Evolutionary conservation across 345 rosid genomes (phyloP).

Genomic region (Citrus hindsii): DNA sequence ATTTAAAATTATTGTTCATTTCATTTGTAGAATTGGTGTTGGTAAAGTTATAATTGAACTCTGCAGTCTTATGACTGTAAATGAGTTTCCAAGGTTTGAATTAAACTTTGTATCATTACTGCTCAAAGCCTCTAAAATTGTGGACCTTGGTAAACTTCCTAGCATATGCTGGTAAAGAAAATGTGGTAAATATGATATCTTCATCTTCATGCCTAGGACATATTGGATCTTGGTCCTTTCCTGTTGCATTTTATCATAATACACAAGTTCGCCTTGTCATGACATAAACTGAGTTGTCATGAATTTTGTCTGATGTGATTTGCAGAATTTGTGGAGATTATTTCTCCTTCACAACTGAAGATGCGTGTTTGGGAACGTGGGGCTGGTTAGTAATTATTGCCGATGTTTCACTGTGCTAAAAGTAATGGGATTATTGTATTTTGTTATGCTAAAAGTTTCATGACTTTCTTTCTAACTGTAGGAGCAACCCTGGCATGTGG

Average conservation of each 20-base stretch:
- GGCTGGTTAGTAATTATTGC: constrained; percentile 53
- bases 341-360: constrained; percentile 77
- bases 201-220: neutral
- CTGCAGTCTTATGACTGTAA: neutral
- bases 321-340: constrained; percentile 93
- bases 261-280: neutral
- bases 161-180: neutral
- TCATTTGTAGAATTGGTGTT: neutral
- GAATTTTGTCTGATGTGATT: neutral
- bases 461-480: constrained; percentile 15
- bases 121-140: too few relatives aligned
- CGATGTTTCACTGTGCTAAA: neutral
- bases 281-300: neutral
- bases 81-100: neutral
- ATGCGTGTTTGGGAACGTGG: constrained; percentile 99
- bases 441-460: neutral
- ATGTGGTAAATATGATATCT: neutral
- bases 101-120: neutral
- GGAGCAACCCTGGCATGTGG: constrained; percentile 98
- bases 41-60: neutral
- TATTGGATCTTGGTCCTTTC: neutral
- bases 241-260: neutral
- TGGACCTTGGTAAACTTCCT: neutral
- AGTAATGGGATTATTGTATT: neutral
- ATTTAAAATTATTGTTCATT: neutral